These are phyloP conservation scores for Eimeria praecox DNA, from an alignment of 169 alveolate species.

Conservation along the genomic window DNA sequence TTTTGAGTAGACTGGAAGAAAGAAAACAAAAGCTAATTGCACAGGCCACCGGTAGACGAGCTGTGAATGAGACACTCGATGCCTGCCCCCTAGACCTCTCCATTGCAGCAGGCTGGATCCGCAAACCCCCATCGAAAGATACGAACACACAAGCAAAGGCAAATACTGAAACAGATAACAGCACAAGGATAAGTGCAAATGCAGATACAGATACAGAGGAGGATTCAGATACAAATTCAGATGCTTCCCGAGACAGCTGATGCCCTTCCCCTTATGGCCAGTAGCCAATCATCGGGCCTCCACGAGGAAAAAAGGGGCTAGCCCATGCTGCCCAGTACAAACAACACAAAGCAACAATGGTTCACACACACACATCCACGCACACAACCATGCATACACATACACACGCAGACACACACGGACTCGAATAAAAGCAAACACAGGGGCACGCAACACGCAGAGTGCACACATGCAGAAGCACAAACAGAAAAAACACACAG, in stretches of 20 bases:
- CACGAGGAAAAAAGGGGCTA: background rate
- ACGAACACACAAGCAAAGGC: background rate
- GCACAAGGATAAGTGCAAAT: background rate
- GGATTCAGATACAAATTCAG: background rate
- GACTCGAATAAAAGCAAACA: background rate
- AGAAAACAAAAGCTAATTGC: background rate
- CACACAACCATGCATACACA: background rate
- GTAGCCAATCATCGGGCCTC: background rate
- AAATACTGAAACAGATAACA: background rate
- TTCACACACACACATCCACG: background rate
- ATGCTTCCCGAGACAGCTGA: background rate
- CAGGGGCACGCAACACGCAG: background rate
- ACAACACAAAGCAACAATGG: background rate
- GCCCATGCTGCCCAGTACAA: background rate
- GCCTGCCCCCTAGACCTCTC: slow-evolving; percentile 60
- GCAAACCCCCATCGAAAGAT: background rate
- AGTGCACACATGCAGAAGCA: background rate
- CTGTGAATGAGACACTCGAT: slow-evolving; percentile 29
- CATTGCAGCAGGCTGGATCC: slow-evolving; percentile 54
- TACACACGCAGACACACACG: no score
- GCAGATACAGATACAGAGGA: background rate
- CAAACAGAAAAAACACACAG: background rate
- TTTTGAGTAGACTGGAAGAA: slow-evolving; percentile 2
- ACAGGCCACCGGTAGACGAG: slow-evolving; percentile 34
- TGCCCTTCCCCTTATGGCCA: background rate